These are phyloP conservation scores for Erigeron philadelphicus DNA, from an alignment of 140 eudicot species.

Conservation along the genomic window DNA sequence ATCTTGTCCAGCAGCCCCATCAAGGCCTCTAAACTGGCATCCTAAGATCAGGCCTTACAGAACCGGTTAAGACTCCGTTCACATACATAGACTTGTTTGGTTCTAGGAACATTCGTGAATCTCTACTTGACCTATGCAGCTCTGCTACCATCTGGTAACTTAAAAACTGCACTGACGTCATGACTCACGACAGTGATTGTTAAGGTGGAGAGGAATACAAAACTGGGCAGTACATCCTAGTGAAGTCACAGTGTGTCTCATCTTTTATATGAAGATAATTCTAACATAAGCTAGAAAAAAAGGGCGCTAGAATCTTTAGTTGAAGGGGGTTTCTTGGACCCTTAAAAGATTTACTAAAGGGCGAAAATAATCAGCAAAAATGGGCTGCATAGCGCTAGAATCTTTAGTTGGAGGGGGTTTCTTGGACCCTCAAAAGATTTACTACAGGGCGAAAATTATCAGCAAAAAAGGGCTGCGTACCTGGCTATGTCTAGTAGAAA, in stretches of 20 bases:
- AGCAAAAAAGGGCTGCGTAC: conserved; percentile 16
- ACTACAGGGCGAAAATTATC: neutral
- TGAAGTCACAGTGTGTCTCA: neutral
- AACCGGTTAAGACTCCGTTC: no score
- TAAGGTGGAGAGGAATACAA: neutral
- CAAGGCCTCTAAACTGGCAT: no score
- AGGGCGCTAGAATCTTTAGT: neutral
- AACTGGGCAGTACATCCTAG: neutral
- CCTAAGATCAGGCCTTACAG: no score
- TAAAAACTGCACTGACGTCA: neutral
- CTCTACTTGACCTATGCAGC: neutral
- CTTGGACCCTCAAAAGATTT: neutral
- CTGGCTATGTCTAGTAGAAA: conserved; percentile 85
- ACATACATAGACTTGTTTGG: neutral
- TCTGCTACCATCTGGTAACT: neutral
- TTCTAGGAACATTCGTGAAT: neutral
- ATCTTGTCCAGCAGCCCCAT: no score
- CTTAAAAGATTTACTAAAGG: neutral
- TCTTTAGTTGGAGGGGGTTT: neutral
- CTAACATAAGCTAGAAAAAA: neutral
- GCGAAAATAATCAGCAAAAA: neutral
- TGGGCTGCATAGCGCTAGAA: neutral
- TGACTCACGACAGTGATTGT: neutral
- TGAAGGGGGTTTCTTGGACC: neutral
- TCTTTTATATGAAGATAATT: no score